Evolutionary conservation across 371 early-diverging fungal species (phyloP), one percentile per base, ranked within the genome.

Genomic region (Mucor indicus): DNA sequence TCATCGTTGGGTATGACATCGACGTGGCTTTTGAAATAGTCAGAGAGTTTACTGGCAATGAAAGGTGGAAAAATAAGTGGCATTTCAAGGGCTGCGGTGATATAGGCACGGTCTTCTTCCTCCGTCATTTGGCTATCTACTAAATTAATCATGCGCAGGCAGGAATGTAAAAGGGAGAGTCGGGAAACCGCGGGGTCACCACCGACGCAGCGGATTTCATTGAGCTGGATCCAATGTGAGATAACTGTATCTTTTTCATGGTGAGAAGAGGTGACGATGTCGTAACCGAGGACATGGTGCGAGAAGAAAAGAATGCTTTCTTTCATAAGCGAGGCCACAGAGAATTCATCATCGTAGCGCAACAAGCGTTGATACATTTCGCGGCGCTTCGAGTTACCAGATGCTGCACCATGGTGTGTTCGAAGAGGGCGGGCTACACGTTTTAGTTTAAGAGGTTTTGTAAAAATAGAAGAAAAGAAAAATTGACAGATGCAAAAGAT

Each of bases 41-140:
- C 44, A 15, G 59, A 50, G 9, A 67, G 15, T 2, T 36, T 35
- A 3, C 19, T 32, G 8, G n/a, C n/a, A n/a, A n/a, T n/a, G n/a
- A n/a, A n/a, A n/a, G n/a, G n/a, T n/a, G 63, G 65, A 6, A 60
- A 31, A 8, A 58, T 19, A 0, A 64, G 22, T 2, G 62, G 38
- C 33, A 65, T 22, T 33, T 68, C 63, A 45, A 75, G 59, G 29
- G 75, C 62, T 4, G 75, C 75, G 2, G 66, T 70, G 7, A 67
- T 63, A 51, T 75, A 75, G 19, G 61, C 67, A 23, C 75, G 71
- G 12, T 29, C 30, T 8, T 29, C 12, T 33, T 33, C 35, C 4
- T 33, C 35, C 8, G 6, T 29, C 8, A 6, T 29, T 7, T 69
- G 41, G 1, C 51, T 43, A 43, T 75, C 70, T n/a, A 66, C 55